Evolutionary conservation across 495 filamentous ascomycete species (phyloP).

Genomic region (Niebla homalea): DNA sequence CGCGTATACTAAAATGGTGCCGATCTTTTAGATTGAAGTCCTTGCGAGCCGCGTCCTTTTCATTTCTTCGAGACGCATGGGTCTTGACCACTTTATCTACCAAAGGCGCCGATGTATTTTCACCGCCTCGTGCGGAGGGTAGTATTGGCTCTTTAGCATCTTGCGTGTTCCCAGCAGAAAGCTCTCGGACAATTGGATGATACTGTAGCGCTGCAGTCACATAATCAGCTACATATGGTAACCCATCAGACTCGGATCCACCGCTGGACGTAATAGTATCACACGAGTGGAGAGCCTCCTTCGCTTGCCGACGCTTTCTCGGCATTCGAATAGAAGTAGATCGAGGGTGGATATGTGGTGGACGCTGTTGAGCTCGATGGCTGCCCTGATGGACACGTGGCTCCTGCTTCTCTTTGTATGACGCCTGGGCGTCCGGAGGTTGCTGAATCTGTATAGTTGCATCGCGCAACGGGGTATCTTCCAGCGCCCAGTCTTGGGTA

Average conservation of each 20-base stretch:
- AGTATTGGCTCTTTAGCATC: neutral
- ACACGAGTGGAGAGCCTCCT: constrained; percentile 4
- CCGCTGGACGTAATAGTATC: constrained; percentile 1
- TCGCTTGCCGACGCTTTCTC: constrained; percentile 1
- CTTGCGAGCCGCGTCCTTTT: constrained; percentile 1
- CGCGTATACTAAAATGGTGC: constrained; percentile 20
- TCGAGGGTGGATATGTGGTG: constrained; percentile 23
- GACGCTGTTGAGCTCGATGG: constrained; percentile 22
- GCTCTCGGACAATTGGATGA: constrained; percentile 9
- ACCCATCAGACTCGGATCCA: constrained; percentile 12
- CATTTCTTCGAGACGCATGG: constrained; percentile 8
- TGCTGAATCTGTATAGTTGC: constrained; percentile 3
- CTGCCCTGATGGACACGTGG: constrained; percentile 18
- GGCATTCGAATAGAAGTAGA: constrained; percentile 22
- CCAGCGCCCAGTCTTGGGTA: no score
- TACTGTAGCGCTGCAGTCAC: constrained; percentile 22
- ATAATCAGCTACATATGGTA: constrained; percentile 20
- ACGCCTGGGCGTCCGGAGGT: constrained; percentile 6
- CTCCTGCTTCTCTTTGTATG: constrained; percentile 12
- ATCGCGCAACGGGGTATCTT: neutral
- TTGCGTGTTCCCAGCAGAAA: neutral
- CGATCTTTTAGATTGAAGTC: constrained; percentile 18
- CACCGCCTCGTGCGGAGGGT: neutral
- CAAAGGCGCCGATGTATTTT: constrained; percentile 5
- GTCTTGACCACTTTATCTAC: constrained; percentile 7